Evolutionary conservation across 768 basidiomycete genomes (phyloP), one percentile per base, ranked within the genome.

Genomic region (Saitozyma podzolica): DNA sequence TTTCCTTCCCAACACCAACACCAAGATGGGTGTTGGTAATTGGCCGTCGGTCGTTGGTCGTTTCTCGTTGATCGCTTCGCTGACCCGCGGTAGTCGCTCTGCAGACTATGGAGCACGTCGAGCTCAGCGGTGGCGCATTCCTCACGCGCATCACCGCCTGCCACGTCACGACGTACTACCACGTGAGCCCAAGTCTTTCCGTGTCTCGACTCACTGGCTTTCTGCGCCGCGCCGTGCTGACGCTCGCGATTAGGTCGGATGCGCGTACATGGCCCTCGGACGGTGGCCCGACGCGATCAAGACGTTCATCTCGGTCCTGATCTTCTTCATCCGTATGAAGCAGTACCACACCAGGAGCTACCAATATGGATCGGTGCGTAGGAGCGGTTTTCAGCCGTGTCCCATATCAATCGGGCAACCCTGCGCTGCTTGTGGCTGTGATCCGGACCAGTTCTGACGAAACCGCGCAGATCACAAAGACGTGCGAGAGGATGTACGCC

Each of bases 401-500:
- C 14, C 51, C n/a, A 5, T 14, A 5, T 3, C n/a, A 17, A n/a
- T 20, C 13, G 42, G 29, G 29, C 29, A 5, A 29, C 29, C 29
- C 29, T 29, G 29, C 29, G 29, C 29, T 29, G 29, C 29, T 29
- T 29, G 29, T 29, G 29, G 5, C 29, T 40, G 61, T 54, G 40
- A 45, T 16, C 63, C 42, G 50, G n/a, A 9, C 37, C 45, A 0
- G 11, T 41, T 40, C 47, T 48, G 20, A 40, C 42, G 49, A 50
- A 50, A 16, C 16, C 45, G 13, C 6, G 43, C 70, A 92, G 90
- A 96, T 99, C 81, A 92, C 89, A 82, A 97, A 97, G 84, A 94
- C 90, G 16, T 94, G 92, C 3, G 96, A 99, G 75, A 84, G 96
- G 51, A 99, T 98, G 94, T 95, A 97, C 73, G 93, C 93, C 6